phyloP scores from a whole-genome alignment of 2,329 filamentous ascomycete genomes.

The Pseudocercospora vitis region DNA sequence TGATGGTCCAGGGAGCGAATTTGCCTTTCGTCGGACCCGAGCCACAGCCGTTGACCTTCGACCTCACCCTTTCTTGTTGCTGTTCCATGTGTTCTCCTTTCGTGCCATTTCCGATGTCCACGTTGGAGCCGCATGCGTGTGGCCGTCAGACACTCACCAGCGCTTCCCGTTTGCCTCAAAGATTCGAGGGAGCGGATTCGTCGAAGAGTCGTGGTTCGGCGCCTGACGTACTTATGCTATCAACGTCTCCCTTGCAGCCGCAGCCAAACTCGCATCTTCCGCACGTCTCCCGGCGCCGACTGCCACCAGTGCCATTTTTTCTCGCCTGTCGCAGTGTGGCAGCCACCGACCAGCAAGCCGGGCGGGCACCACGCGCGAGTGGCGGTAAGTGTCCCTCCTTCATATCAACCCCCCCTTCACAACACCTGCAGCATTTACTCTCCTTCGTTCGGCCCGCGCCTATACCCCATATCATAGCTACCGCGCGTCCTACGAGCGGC shows the following conservation, averaged over 20 bases:
- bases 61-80: background rate
- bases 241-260: background rate
- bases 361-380: background rate
- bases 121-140: too few species aligned
- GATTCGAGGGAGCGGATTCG: background rate
- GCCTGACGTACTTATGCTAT: conserved; percentile 3
- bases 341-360: background rate
- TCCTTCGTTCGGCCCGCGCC: background rate
- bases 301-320: background rate
- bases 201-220: background rate
- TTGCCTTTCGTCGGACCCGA: background rate
- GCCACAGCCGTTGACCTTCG: background rate
- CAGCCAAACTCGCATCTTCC: conserved; percentile 1
- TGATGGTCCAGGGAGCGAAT: background rate
- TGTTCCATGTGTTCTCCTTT: too few species aligned
- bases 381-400: background rate
- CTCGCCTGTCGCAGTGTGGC: background rate
- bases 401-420: too few species aligned
- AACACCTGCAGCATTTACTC: background rate
- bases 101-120: too few species aligned
- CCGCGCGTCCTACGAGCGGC: background rate
- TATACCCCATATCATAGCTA: background rate
- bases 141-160: too few species aligned
- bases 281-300: background rate
- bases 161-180: too few species aligned